Evolutionary conservation across 2,329 filamentous ascomycete genomes (phyloP).

Genomic region (Aspergillus latus): DNA sequence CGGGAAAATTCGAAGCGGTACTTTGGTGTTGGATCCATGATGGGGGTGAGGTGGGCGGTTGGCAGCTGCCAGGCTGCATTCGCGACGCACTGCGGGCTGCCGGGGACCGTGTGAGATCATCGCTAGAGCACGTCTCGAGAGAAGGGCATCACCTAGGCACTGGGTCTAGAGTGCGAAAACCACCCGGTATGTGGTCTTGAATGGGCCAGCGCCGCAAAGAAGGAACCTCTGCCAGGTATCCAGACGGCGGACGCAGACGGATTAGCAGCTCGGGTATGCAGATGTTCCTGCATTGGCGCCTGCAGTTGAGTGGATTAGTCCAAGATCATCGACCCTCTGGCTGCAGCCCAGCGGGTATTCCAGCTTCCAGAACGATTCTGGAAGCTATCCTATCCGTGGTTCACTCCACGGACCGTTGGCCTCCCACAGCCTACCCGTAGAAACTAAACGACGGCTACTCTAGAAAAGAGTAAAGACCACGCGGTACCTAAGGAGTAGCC

Average conservation of each 20-base stretch:
- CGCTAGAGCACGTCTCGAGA: background rate
- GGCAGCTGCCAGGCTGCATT: background rate
- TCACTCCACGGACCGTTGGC: constrained; percentile 13
- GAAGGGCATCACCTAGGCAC: background rate
- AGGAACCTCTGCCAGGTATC: background rate
- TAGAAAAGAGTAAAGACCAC: background rate
- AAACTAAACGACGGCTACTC: background rate
- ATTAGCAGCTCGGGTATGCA: background rate
- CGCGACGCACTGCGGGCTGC: background rate
- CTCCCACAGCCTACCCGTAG: background rate
- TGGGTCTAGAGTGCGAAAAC: background rate
- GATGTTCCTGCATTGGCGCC: constrained; percentile 10
- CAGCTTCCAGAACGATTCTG: constrained; percentile 17
- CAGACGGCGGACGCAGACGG: background rate
- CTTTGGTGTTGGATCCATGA: background rate
- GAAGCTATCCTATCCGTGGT: constrained; percentile 14
- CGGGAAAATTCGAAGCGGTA: background rate
- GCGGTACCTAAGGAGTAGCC: background rate
- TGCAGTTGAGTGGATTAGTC: constrained; percentile 8
- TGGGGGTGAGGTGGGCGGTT: background rate
- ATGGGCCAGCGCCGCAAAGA: background rate
- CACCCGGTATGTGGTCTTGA: background rate
- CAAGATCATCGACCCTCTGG: constrained; percentile 2
- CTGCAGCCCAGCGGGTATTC: constrained; percentile 11
- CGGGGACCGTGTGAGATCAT: constrained; percentile 3